A percentile compares a stretch with the other conserved stretches of the same genome.
phyloP scores from a whole-genome alignment of 106 monocot genomes.

The Amphibolis antarctica region DNA sequence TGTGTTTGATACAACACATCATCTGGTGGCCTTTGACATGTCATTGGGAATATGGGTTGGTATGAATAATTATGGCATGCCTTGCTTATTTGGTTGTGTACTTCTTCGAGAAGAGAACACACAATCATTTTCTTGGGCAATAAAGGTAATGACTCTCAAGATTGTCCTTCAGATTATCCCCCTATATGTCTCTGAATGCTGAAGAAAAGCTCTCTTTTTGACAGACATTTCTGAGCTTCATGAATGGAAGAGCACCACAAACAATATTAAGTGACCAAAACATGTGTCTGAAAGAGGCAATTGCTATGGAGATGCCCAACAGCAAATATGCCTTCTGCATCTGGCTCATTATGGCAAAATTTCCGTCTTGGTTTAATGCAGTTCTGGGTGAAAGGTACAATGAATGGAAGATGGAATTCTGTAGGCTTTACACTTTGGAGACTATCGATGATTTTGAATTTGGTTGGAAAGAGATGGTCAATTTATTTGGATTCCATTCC shows the following conservation, averaged over 20 bases:
- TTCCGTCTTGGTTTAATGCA: slow-evolving; percentile 74
- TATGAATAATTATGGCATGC: slow-evolving; percentile 75
- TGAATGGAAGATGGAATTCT: slow-evolving; percentile 65
- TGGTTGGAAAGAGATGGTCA: slow-evolving; percentile 72
- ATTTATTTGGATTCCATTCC: slow-evolving; percentile 49
- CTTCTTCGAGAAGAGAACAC: slow-evolving; percentile 59
- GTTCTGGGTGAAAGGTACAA: slow-evolving; percentile 65
- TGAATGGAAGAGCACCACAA: slow-evolving; percentile 68
- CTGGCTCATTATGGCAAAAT: slow-evolving; percentile 65
- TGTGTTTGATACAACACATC: slow-evolving; percentile 68
- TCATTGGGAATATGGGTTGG: slow-evolving; percentile 77
- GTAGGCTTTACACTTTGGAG: slow-evolving; percentile 59
- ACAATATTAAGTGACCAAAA: slow-evolving; percentile 80
- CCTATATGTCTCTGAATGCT: not conserved
- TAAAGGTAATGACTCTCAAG: slow-evolving; percentile 38
- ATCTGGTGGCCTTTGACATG: slow-evolving; percentile 49
- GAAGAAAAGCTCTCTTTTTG: slow-evolving; percentile 10
- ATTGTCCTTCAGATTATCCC: not conserved
- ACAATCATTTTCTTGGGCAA: slow-evolving; percentile 63
- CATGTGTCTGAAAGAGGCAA: slow-evolving; percentile 57
- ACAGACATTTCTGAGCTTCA: slow-evolving; percentile 75
- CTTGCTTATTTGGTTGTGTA: slow-evolving; percentile 73
- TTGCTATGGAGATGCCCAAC: slow-evolving; percentile 49
- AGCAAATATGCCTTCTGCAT: slow-evolving; percentile 67
- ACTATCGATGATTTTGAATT: slow-evolving; percentile 52